Base-by-base conservation (phyloP, 768 basidiomycete genomes). In the Multifurca ochricompacta region DNA sequence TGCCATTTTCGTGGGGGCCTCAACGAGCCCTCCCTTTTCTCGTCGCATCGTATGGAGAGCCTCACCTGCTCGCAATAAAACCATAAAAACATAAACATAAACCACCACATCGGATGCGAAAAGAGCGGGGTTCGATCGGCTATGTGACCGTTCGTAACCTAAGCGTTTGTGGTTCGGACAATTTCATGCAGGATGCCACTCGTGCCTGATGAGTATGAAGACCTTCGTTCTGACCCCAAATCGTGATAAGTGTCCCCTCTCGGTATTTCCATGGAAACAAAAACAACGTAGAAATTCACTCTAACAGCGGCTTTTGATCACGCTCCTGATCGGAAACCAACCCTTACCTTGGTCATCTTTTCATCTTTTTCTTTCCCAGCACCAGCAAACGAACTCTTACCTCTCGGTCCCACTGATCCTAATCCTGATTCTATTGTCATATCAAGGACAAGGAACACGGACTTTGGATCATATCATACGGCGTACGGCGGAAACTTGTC, bases 391-490 rank as follows among this genome's bases (percentile, higher is more conserved):
- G 57, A 58, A 27, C 63, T 70, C 1, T 77, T 77, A 46, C 65
- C 73, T 2, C 69, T 80, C 19, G 76, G 74, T 8, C 75, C 77
- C 4, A 70, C 80, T 45, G 75, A 80, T 67, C 77, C 78, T 6
- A 65, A 70, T 67, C 77, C 78, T 6, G 65, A 70, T 32, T 77
- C 76, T 25, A 58, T 76, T 4, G 62, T 61, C 34, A 60, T 64
- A 30, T 61, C 64, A 82, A 83, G 66, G 70, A 71, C 47, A 79
- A 84, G 66, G 79, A 78, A 51, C 62, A 72, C 6, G 78, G 78
- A 14, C 78, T 80, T 57, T 83, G 81, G 81, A 77, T 82, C 51
- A 70, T 84, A n/a, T n/a, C n/a, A n/a, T n/a, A n/a, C n/a, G n/a
- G n/a, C n/a, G n/a, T n/a, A n/a, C n/a, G n/a, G 34, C 69, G 82